Conservation (phyloP, 257 asterid species). For the Buddleja alternifolia region DNA sequence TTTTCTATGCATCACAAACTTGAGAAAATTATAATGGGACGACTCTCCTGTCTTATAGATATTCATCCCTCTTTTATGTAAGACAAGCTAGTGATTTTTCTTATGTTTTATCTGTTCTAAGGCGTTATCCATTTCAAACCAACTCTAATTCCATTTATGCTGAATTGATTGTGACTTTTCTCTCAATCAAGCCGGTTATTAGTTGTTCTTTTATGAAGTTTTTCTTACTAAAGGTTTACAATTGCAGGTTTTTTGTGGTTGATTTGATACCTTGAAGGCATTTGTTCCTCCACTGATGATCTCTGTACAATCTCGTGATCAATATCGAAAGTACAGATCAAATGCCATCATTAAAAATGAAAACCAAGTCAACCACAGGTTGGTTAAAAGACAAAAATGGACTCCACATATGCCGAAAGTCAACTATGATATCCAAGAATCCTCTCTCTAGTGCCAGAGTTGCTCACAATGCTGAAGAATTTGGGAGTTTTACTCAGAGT, state of each 20-base stretch:
- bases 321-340: constrained; percentile 36
- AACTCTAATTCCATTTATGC: not conserved
- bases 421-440: constrained; percentile 51
- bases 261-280: constrained; percentile 29
- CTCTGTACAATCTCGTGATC: constrained; percentile 33
- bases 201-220: not conserved
- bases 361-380: constrained; percentile 44
- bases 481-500: constrained; percentile 30
- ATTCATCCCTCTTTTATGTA: not conserved
- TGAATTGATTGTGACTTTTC: not conserved
- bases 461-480: constrained; percentile 40
- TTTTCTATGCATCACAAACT: too few relatives aligned
- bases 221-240: not conserved
- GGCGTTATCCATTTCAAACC: not conserved
- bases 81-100: not conserved
- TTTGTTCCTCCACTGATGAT: constrained; percentile 33
- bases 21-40: not conserved
- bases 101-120: not conserved
- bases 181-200: not conserved
- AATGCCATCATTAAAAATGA: constrained; percentile 70
- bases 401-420: constrained; percentile 52
- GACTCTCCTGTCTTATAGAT: not conserved
- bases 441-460: constrained; percentile 44
- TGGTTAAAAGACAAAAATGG: constrained; percentile 49
- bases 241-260: constrained; percentile 30